Conservation (phyloP, 2,329 filamentous ascomycete species). For the Fusarium nodosum region DNA sequence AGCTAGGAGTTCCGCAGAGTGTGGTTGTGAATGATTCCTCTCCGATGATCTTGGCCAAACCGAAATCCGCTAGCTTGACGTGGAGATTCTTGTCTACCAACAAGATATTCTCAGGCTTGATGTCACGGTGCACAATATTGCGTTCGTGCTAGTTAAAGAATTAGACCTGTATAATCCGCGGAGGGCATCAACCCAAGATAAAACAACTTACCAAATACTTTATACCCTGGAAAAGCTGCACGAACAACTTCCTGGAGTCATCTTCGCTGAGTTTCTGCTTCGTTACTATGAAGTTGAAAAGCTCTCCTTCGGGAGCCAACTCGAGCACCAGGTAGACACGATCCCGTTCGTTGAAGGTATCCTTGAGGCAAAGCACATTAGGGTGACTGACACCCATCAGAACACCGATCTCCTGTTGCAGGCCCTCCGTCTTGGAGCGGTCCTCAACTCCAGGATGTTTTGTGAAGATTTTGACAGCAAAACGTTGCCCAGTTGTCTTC, state of each 20-base stretch:
- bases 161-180: conserved; percentile 9
- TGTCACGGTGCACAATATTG: conserved; percentile 96
- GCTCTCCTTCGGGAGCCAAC: conserved; percentile 89
- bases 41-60: conserved; percentile 97
- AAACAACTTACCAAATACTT: conserved; percentile 85
- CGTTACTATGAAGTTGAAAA: conserved; percentile 95
- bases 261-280: conserved; percentile 88
- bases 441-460: conserved; percentile 87
- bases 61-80: conserved; percentile 96
- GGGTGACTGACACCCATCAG: conserved; percentile 98
- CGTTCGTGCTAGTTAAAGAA: conserved; percentile 80
- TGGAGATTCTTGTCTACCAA: conserved; percentile 86
- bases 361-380: conserved; percentile 91
- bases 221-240: conserved; percentile 91
- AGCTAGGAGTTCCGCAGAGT: conserved; percentile 94
- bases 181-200: not conserved
- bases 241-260: conserved; percentile 88
- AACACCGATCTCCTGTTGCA: conserved; percentile 96
- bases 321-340: conserved; percentile 94
- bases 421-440: conserved; percentile 82
- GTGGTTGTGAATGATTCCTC: conserved; percentile 99
- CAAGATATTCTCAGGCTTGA: conserved; percentile 97
- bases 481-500: conserved; percentile 83
- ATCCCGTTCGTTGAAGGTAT: conserved; percentile 92
- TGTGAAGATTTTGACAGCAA: conserved; percentile 95